These are phyloP conservation scores for Bocquillonia castaneifolia DNA, from an alignment of 441 rosid species.

Conservation along the genomic window DNA sequence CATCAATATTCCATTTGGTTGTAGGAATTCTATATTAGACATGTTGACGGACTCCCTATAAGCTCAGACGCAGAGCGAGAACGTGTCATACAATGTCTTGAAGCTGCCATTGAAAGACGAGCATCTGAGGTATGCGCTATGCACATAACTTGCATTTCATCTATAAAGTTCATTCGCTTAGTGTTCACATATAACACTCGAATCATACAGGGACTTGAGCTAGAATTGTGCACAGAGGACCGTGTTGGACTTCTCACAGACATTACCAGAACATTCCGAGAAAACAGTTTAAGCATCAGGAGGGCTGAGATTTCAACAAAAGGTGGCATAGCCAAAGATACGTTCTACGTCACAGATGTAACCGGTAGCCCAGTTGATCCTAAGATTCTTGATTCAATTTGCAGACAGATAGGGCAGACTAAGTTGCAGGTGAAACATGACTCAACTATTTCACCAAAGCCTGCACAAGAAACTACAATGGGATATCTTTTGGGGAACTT, in stretches of 20 bases:
- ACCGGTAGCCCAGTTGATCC: constrained; percentile 64
- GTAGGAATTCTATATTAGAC: constrained; percentile 90
- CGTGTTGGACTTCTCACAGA: constrained; percentile 77
- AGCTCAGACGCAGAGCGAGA: constrained; percentile 88
- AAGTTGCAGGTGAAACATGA: constrained; percentile 55
- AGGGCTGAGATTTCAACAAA: constrained; percentile 76
- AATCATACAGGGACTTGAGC: constrained; percentile 65
- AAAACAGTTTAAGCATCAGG: constrained; percentile 68
- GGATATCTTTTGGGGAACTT: constrained; percentile 57
- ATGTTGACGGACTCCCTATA: constrained; percentile 79
- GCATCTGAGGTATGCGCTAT: constrained; percentile 54
- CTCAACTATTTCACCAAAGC: constrained; percentile 35
- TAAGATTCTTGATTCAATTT: constrained; percentile 59
- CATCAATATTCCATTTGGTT: constrained; percentile 22
- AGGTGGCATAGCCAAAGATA: constrained; percentile 63
- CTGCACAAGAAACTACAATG: constrained; percentile 49
- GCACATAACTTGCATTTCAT: background rate
- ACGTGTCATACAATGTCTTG: constrained; percentile 78
- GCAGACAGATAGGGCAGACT: constrained; percentile 53
- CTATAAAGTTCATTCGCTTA: background rate
- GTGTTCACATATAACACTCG: background rate
- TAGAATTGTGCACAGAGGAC: constrained; percentile 66
- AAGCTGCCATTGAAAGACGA: constrained; percentile 90
- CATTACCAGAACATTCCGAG: constrained; percentile 82
- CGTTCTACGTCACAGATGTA: constrained; percentile 75